Evolutionary conservation across 2,329 filamentous ascomycete genomes (phyloP), one percentile per base, ranked within the genome.

Genomic region (Diplodia sapinea): DNA sequence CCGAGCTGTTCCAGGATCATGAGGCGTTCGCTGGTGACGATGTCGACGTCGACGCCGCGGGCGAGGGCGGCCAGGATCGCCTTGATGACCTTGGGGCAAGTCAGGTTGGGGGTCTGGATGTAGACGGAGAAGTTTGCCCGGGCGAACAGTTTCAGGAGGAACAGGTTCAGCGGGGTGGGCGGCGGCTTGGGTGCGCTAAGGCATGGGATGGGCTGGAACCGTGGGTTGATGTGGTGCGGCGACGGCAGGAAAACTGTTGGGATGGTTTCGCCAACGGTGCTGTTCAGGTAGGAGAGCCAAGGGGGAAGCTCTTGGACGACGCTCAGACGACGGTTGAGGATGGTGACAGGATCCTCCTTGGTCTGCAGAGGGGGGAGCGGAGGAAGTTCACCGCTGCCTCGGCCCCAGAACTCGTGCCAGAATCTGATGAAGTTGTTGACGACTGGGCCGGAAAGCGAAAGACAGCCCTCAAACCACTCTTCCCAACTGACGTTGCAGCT

Each of bases 401-500:
- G 78, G 11, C 81, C 84, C 92, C 92, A 95, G n/a, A 92, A 89
- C 1, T 79, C 76, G 9, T 81, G 75, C 78, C 91, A 93, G 73
- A 94, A 94, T 1, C 81, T 75, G 51, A 91, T 71, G 49, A 95
- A 84, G n/a, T 84, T 81, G 4, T 76, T 72, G 0, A 93, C 87
- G 0, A 90, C 82, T 0, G 83, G 81, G 0, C 91, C 91, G 7
- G 82, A 82, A 12, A 94, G 78, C 66, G 88, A 87, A 3, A 94
- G 80, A 67, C 89, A 92, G 0, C 89, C 91, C 76, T 96, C 92
- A 31, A 94, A 89, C 92, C 92, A 96, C n/a, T 87, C 79, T 77
- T 95, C 92, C 91, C 91, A 95, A 73, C 90, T 93, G 4, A 96
- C 87, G 72, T 96, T 96, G 77, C 91, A 94, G 72, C 90, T 93